Conservation (phyloP, 768 basidiomycete genomes). For the Leucosporidium creatinivorum region DNA sequence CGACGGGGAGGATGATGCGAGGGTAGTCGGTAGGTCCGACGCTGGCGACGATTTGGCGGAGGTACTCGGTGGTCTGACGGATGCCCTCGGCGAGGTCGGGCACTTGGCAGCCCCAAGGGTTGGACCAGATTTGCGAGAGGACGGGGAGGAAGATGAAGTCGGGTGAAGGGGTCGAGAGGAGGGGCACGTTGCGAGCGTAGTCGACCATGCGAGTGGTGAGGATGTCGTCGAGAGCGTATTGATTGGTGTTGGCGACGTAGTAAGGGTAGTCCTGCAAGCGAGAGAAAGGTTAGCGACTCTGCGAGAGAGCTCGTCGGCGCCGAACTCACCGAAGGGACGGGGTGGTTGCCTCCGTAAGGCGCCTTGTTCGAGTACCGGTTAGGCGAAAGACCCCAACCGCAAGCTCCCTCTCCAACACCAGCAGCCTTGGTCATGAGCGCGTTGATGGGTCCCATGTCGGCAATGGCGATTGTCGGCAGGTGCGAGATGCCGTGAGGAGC, state of each 20-base stretch:
- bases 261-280: conserved; percentile 24
- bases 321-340: conserved; percentile 1
- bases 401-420: not conserved
- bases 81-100: conserved; percentile 17
- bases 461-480: conserved; percentile 20
- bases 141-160: conserved; percentile 34
- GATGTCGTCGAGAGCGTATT: conserved; percentile 33
- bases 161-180: conserved; percentile 22
- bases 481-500: not conserved
- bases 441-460: conserved; percentile 24
- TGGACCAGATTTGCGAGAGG: conserved; percentile 27
- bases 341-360: conserved; percentile 7
- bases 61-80: conserved; percentile 18
- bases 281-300: not conserved
- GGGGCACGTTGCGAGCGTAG: conserved; percentile 15
- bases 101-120: conserved; percentile 26
- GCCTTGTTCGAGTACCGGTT: conserved; percentile 12
- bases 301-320: no score
- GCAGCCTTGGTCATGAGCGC: conserved; percentile 3
- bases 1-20: conserved; percentile 22
- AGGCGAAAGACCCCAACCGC: conserved; percentile 13
- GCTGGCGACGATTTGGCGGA: conserved; percentile 19
- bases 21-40: conserved; percentile 26
- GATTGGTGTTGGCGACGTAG: conserved; percentile 23
- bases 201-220: conserved; percentile 23